Evolutionary conservation across 176 grass and related monocot genomes (phyloP).

Genomic region (Elymus sibiricus): DNA sequence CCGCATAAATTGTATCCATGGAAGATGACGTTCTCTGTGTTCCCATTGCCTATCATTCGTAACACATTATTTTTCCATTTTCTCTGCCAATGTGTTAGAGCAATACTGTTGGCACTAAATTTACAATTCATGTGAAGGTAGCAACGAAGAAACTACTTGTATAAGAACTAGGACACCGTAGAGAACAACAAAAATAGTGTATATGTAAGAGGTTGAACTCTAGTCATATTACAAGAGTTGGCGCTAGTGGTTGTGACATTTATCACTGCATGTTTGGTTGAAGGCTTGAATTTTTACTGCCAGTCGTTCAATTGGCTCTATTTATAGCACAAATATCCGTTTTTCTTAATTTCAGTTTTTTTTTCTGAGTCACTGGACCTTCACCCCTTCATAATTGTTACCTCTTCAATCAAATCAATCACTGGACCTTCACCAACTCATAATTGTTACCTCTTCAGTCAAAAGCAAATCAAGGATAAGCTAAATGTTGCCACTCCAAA

Average conservation of each 20-base stretch:
- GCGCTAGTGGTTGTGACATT: not conserved
- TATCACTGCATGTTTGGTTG: constrained; percentile 20
- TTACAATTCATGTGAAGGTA: not conserved
- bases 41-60: not conserved
- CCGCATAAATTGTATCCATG: not conserved
- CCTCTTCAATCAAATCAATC: constrained; percentile 45
- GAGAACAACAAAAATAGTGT: not conserved
- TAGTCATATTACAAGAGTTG: not conserved
- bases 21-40: not conserved
- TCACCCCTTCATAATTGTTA: not conserved
- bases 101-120: not conserved
- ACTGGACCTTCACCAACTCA: not conserved
- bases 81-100: not conserved
- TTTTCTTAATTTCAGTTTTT: too few species aligned
- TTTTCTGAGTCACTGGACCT: too few species aligned
- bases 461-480: constrained; percentile 65
- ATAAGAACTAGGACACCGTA: not conserved
- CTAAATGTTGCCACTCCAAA: constrained; percentile 55
- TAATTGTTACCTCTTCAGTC: constrained; percentile 35
- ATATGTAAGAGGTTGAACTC: not conserved
- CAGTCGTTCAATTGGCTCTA: not conserved
- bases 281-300: not conserved
- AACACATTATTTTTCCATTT: not conserved
- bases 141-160: not conserved
- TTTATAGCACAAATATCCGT: not conserved